Conservation (phyloP, 345 rosid genomes). For the Hypericum perforatum region DNA sequence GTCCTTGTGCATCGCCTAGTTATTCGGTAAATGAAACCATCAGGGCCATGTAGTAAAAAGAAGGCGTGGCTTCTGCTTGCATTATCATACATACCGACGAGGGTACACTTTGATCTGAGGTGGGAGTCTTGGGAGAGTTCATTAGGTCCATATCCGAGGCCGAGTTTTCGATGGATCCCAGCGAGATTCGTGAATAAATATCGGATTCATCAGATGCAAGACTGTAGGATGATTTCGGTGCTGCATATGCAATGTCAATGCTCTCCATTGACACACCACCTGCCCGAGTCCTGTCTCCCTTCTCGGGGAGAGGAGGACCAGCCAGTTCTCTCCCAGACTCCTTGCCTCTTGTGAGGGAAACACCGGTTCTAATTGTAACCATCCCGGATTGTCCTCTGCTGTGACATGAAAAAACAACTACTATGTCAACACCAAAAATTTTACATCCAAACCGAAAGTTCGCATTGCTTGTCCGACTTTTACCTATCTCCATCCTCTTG, state of each 20-base stretch:
- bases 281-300: constrained; percentile 16
- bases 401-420: not conserved
- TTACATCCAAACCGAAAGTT: not conserved
- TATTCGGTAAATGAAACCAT: not conserved
- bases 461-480: not conserved
- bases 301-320: constrained; percentile 13
- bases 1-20: constrained; percentile 36
- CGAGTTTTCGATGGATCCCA: constrained; percentile 34
- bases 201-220: constrained; percentile 26
- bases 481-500: constrained; percentile 39
- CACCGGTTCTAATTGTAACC: constrained; percentile 24
- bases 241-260: constrained; percentile 18
- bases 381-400: constrained; percentile 26
- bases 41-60: not conserved
- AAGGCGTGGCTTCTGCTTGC: not conserved
- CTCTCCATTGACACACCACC: constrained; percentile 29
- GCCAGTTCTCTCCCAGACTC: constrained; percentile 11
- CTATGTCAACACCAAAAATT: not conserved
- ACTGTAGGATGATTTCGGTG: constrained; percentile 20
- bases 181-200: constrained; percentile 4
- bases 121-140: constrained; percentile 14
- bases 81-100: constrained; percentile 26
- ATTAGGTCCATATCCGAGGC: constrained; percentile 24
- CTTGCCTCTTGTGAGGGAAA: constrained; percentile 19
- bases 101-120: constrained; percentile 21